Base-by-base conservation (phyloP, 768 basidiomycete species). In the Rhodotorula kratochvilovae region DNA sequence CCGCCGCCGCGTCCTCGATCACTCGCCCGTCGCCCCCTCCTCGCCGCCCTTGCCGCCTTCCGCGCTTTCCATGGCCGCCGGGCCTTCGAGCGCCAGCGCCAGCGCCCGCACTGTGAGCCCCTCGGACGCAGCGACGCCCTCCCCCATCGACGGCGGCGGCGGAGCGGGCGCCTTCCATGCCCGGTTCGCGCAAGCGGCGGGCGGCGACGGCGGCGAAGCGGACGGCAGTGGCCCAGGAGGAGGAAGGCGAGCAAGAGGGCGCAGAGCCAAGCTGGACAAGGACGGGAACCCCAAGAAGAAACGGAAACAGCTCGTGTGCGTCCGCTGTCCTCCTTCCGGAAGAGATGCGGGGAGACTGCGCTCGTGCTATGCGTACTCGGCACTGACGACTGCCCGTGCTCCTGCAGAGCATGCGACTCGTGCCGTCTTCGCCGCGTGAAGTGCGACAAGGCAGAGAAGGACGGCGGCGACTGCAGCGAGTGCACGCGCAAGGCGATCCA, bases 241-340 rank as follows among this genome's bases (percentile, higher is more conserved):
- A 53, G 39, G 48, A 51, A 51, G 42, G 48, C 45, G 11, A 10
- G 10, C 23, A 55, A 42, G 23, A 13, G 59, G 11, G 1, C 19
- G 11, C 2, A n/a, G 61, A 2, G 13, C 39, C 43, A 51, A 63
- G 61, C 43, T 58, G 6, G 72, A 73, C 43, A 58, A 63, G 61
- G 33, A 63, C 33, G 72, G 72, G 13, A 56, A 73, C 35, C 54
- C 63, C 3, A 73, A 73, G 72, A 73, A 73, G 67, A 73, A 73
- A 54, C 46, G 71, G n/a, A 73, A 73, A 42, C 71, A 73, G 67
- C 55, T 65, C 27, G 56, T 65, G 55, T 48, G 25, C 31, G 61
- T 67, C 27, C 7, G 23, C 23, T 33, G 15, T 19, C 43, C 48
- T 19, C 5, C 31, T 35, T 31, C 4, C 36, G 15, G 1, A 17